Conservation (phyloP, 768 basidiomycete species). For the Rhizopogon sp. region DNA sequence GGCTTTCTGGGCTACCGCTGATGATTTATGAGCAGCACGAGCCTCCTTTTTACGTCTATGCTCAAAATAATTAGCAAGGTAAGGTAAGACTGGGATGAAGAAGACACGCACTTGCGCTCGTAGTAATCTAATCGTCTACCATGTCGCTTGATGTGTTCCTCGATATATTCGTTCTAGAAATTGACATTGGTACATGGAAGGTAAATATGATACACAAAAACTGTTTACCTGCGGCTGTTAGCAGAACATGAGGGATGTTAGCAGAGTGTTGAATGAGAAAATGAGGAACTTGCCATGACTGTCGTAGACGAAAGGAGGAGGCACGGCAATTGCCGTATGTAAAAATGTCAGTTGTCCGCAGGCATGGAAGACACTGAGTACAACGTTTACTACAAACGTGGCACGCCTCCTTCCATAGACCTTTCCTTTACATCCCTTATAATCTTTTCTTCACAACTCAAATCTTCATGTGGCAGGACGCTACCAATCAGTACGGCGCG, state of each 20-base stretch:
- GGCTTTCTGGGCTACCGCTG: slow-evolving; percentile 84
- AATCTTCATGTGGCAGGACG: slow-evolving; percentile 71
- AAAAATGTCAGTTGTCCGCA: neutral
- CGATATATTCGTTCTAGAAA: slow-evolving; percentile 94
- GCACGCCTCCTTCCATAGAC: neutral
- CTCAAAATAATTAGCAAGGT: neutral
- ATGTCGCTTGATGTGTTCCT: slow-evolving; percentile 97
- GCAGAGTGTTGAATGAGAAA: neutral
- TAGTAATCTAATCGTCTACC: slow-evolving; percentile 94
- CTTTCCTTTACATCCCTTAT: neutral
- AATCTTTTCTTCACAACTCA: neutral
- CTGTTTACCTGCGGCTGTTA: slow-evolving; percentile 60
- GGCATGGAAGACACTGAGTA: neutral
- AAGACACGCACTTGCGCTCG: slow-evolving; percentile 76
- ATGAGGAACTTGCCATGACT: slow-evolving; percentile 22
- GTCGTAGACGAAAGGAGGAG: slow-evolving; percentile 2
- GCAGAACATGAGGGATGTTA: slow-evolving; percentile 9
- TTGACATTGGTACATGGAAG: slow-evolving; percentile 4
- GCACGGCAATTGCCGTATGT: slow-evolving; percentile 23
- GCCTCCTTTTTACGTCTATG: slow-evolving; percentile 78
- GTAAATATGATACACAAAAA: neutral
- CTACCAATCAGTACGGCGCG: slow-evolving; percentile 49
- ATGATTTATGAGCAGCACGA: slow-evolving; percentile 69
- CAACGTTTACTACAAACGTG: slow-evolving; percentile 4
- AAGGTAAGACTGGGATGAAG: neutral